phyloP scores from a whole-genome alignment of 225 moss, liverwort and hornwort genomes.

The Sphagnum contortum region DNA sequence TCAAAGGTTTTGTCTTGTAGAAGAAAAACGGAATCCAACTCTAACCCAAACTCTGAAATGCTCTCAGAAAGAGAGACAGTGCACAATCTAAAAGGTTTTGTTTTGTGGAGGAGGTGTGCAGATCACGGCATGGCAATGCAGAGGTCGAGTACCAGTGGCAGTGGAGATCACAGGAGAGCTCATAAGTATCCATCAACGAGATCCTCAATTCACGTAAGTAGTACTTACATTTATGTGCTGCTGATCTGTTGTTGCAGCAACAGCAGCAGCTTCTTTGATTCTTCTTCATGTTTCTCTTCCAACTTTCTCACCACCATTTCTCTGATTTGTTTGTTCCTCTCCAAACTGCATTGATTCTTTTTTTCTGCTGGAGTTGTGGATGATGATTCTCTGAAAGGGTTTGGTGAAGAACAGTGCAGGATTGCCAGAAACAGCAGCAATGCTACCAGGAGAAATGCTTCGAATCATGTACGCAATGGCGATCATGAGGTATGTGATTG shows the following conservation, averaged over 20 bases:
- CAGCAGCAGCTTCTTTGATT: too few relatives aligned
- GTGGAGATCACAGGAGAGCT: constrained; percentile 77
- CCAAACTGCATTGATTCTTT: not conserved
- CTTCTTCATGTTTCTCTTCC: too few relatives aligned
- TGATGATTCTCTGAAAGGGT: too few relatives aligned
- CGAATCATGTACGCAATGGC: constrained; percentile 97
- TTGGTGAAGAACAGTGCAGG: constrained; percentile 30
- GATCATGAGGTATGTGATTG: constrained; percentile 53
- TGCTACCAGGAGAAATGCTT: constrained; percentile 71
- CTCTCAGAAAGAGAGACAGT: too few relatives aligned
- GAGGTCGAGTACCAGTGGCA: constrained; percentile 73
- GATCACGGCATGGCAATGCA: constrained; percentile 85
- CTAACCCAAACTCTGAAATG: too few relatives aligned
- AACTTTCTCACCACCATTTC: too few relatives aligned
- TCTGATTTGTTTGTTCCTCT: too few relatives aligned
- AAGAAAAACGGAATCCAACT: too few relatives aligned
- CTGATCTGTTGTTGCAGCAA: too few relatives aligned
- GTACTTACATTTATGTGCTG: not conserved
- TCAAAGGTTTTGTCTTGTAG: too few relatives aligned
- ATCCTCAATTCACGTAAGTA: constrained; percentile 57
- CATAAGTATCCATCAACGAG: constrained; percentile 64
- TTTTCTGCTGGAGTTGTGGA: not conserved
- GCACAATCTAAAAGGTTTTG: not conserved
- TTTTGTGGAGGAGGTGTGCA: constrained; percentile 15
- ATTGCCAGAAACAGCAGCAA: constrained; percentile 17